Conservation (phyloP, 2,329 filamentous ascomycete genomes). For the Dothistroma septosporum region DNA sequence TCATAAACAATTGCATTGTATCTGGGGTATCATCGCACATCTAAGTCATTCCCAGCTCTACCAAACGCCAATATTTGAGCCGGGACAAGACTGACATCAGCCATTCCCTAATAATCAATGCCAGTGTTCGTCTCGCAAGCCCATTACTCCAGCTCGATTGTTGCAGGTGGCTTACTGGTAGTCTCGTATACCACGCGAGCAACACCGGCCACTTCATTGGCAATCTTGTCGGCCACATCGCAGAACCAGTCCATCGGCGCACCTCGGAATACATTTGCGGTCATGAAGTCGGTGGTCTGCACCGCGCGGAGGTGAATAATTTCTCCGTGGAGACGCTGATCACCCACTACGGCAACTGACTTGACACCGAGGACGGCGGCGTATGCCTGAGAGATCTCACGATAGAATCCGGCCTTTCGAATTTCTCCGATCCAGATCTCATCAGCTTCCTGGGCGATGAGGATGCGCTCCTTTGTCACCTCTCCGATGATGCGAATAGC, state of each 20-base stretch:
- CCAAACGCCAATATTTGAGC: slow-evolving; percentile 10
- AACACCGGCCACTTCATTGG: slow-evolving; percentile 71
- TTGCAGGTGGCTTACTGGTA: slow-evolving; percentile 65
- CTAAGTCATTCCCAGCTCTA: background rate
- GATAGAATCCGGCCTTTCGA: slow-evolving; percentile 65
- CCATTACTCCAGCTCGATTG: slow-evolving; percentile 68
- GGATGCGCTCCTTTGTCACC: slow-evolving; percentile 72
- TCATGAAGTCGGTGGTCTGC: slow-evolving; percentile 69
- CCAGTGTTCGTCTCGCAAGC: background rate
- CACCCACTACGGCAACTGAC: slow-evolving; percentile 65
- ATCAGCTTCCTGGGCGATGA: slow-evolving; percentile 73
- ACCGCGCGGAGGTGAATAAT: slow-evolving; percentile 61
- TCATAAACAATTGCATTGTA: background rate
- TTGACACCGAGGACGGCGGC: slow-evolving; percentile 63
- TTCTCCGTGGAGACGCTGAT: slow-evolving; percentile 63
- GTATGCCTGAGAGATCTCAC: slow-evolving; percentile 66
- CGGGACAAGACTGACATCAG: background rate
- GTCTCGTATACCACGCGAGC: slow-evolving; percentile 67
- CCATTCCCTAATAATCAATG: background rate
- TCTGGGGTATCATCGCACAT: slow-evolving; percentile 7
- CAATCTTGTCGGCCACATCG: slow-evolving; percentile 62
- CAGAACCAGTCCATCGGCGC: slow-evolving; percentile 58
- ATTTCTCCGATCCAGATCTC: slow-evolving; percentile 76
- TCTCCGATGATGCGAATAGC: slow-evolving; percentile 80
- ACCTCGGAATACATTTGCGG: slow-evolving; percentile 65